These are phyloP conservation scores for Trichoderma orchidacearum DNA, from an alignment of 495 filamentous ascomycete species.

Conservation along the genomic window DNA sequence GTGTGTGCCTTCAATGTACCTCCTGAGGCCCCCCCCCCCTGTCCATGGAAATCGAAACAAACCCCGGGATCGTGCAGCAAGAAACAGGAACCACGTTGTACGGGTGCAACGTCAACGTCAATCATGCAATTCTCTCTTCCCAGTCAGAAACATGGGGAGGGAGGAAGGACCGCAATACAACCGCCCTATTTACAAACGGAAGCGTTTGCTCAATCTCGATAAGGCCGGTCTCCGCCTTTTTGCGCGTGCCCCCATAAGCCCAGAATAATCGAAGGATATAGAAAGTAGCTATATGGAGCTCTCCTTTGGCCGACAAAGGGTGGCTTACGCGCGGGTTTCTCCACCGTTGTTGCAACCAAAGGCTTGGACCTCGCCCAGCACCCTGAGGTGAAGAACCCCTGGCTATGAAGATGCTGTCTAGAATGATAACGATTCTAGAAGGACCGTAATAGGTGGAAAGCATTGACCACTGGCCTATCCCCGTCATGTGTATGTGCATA, in stretches of 20 bases:
- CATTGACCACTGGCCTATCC: no score
- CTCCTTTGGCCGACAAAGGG: no score
- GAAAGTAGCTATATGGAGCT: neutral
- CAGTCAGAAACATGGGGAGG: no score
- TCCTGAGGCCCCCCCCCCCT: neutral
- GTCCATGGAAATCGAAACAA: neutral
- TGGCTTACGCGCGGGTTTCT: no score
- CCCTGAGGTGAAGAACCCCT: no score
- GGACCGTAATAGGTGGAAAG: neutral
- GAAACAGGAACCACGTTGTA: neutral
- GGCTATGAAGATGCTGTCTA: neutral
- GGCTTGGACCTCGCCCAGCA: neutral
- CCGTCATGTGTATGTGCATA: no score
- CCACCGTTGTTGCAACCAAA: neutral
- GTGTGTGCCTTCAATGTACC: no score
- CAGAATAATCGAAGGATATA: neutral
- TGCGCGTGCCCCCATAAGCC: neutral
- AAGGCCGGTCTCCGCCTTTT: neutral
- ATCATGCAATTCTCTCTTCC: no score
- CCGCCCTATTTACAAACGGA: neutral
- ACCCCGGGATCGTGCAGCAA: neutral
- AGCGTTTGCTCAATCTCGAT: neutral
- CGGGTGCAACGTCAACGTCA: no score
- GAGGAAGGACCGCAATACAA: no score
- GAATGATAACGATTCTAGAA: neutral